Evolutionary conservation across 148 eudicot species (phyloP).

Genomic region (Diospyros lotus): DNA sequence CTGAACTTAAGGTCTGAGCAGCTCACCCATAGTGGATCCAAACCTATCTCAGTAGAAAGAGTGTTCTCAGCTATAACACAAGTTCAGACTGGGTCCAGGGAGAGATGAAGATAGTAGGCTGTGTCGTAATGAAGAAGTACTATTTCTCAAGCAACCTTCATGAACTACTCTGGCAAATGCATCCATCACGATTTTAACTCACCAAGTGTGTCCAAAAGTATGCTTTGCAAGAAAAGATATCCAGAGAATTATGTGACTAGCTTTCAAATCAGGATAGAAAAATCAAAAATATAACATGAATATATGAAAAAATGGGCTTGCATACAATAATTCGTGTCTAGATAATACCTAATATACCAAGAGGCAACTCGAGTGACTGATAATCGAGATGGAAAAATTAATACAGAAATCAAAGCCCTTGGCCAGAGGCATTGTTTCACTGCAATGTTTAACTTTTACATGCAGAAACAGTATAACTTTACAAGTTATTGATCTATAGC

Average conservation of each 20-base stretch:
- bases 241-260: neutral
- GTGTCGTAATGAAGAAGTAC: neutral
- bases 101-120: neutral
- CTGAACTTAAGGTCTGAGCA: neutral
- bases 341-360: neutral
- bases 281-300: neutral
- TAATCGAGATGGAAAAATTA: conserved; percentile 6
- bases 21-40: neutral
- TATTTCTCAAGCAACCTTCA: neutral
- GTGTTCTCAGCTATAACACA: neutral
- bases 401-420: neutral
- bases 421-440: neutral
- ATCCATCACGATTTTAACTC: neutral
- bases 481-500: neutral
- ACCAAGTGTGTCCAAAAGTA: neutral
- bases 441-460: neutral
- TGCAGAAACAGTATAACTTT: neutral
- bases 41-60: neutral
- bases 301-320: neutral
- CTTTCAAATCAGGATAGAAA: neutral
- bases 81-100: neutral
- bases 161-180: neutral
- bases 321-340: neutral
- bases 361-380: neutral
- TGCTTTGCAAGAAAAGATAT: neutral